A percentile compares a stretch with the other conserved stretches of the same genome.
These are phyloP conservation scores for Vitis hybrid DNA, from an alignment of 177 flowering plant species.

Conservation along the genomic window DNA sequence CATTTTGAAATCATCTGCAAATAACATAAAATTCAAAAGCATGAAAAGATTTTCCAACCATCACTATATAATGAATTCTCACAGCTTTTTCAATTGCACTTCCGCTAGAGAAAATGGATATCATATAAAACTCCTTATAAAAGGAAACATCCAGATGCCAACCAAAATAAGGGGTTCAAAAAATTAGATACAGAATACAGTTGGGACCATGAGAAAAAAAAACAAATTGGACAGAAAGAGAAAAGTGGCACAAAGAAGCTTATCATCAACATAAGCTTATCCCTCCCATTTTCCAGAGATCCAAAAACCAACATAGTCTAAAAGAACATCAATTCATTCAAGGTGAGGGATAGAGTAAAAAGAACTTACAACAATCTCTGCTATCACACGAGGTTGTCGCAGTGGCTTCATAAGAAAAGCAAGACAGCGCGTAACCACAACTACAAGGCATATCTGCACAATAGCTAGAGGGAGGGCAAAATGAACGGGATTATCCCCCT, in stretches of 20 bases:
- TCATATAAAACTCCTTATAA: too few relatives aligned
- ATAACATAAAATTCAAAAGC: background rate
- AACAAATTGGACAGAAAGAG: too few relatives aligned
- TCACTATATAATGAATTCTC: too few relatives aligned
- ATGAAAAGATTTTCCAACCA: background rate
- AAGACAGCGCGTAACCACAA: conserved; percentile 52
- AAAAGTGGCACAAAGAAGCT: too few relatives aligned
- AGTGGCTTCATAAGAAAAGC: conserved; percentile 59
- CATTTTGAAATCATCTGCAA: background rate
- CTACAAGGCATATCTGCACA: conserved; percentile 70
- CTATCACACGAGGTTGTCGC: conserved; percentile 83
- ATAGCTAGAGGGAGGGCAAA: conserved; percentile 69
- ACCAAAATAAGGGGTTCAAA: too few relatives aligned
- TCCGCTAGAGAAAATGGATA: too few relatives aligned
- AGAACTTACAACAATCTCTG: conserved; percentile 70
- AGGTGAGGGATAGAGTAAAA: background rate
- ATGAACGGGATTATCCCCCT: conserved; percentile 74
- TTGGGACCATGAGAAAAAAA: too few relatives aligned
- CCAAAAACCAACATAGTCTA: background rate
- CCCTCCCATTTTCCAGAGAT: background rate
- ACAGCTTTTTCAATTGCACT: too few relatives aligned
- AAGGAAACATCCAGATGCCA: too few relatives aligned
- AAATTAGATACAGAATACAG: too few relatives aligned
- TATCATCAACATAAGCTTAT: too few relatives aligned
- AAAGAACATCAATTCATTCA: background rate